These are phyloP conservation scores for Cynara cardunculus DNA, from an alignment of 129 eudicot genomes.

Conservation along the genomic window DNA sequence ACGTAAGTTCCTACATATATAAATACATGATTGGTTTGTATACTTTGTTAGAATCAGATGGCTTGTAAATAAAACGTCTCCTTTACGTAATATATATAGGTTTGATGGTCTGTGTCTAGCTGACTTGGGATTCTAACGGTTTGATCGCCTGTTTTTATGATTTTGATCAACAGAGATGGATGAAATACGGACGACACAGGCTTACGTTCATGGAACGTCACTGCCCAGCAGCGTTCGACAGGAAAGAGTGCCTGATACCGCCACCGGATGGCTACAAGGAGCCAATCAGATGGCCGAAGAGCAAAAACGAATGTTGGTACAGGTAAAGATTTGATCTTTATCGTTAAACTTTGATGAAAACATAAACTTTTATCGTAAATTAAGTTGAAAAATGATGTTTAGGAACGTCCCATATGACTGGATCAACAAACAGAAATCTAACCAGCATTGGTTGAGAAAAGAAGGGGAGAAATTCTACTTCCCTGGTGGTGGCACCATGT, in stretches of 20 bases:
- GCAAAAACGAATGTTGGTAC: conserved; percentile 99
- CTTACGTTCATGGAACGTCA: conserved; percentile 96
- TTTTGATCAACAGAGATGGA: conserved; percentile 72
- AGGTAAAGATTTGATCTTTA: conserved; percentile 51
- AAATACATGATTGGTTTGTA: too few species aligned
- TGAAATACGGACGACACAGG: conserved; percentile 70
- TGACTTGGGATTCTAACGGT: background rate
- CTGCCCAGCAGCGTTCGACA: conserved; percentile 86
- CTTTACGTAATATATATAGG: too few species aligned
- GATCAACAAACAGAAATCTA: conserved; percentile 95
- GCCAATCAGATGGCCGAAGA: conserved; percentile 97
- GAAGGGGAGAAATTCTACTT: conserved; percentile 94
- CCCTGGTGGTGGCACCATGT: conserved; percentile 99
- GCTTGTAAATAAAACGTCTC: too few species aligned
- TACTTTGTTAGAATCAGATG: too few species aligned
- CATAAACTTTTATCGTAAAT: background rate
- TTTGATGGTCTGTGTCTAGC: background rate
- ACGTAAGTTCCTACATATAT: conserved; percentile 30
- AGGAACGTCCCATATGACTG: conserved; percentile 98
- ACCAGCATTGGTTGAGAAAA: conserved; percentile 92
- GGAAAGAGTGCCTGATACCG: conserved; percentile 91
- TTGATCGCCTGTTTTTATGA: background rate
- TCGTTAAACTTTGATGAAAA: background rate
- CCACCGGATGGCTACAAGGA: conserved; percentile 92
- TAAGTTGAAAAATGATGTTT: background rate